Conservation (phyloP, 106 monocot genomes). For the Platanthera zijinensis region DNA sequence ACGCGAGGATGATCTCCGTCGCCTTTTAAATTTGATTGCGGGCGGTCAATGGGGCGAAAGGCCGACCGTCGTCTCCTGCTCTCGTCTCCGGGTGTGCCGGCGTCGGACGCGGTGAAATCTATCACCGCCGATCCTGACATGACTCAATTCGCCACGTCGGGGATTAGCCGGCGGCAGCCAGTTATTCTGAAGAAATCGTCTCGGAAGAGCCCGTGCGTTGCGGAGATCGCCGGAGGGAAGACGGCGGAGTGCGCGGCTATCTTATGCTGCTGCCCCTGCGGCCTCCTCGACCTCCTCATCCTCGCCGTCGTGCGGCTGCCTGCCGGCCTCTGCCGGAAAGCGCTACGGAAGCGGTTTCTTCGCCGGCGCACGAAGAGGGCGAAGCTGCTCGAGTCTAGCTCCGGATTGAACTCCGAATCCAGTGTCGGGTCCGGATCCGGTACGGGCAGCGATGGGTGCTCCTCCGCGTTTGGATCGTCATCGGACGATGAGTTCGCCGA, state of each 20-base stretch:
- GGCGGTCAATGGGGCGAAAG: background rate
- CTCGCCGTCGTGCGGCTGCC: constrained; percentile 39
- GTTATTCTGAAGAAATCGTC: background rate
- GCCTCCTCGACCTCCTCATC: constrained; percentile 30
- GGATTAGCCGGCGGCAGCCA: background rate
- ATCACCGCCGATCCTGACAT: too few relatives aligned
- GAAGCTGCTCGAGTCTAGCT: background rate
- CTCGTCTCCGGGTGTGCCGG: background rate
- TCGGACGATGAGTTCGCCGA: constrained; percentile 23
- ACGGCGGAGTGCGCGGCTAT: constrained; percentile 62
- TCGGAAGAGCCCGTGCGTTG: background rate
- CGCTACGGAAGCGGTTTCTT: background rate
- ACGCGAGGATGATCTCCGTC: too few relatives aligned
- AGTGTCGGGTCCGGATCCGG: background rate
- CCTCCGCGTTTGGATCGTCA: constrained; percentile 25
- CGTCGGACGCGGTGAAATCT: background rate
- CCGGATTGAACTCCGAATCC: background rate
- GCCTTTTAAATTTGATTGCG: background rate
- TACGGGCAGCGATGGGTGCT: constrained; percentile 3
- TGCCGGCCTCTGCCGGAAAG: constrained; percentile 31
- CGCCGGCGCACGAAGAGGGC: background rate
- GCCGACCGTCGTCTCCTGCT: background rate
- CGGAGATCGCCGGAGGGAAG: constrained; percentile 24
- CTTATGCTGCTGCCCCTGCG: constrained; percentile 59
- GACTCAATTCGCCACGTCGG: too few relatives aligned